Conservation (phyloP, 148 eudicot genomes). For the Vaccinium macrocarpon region DNA sequence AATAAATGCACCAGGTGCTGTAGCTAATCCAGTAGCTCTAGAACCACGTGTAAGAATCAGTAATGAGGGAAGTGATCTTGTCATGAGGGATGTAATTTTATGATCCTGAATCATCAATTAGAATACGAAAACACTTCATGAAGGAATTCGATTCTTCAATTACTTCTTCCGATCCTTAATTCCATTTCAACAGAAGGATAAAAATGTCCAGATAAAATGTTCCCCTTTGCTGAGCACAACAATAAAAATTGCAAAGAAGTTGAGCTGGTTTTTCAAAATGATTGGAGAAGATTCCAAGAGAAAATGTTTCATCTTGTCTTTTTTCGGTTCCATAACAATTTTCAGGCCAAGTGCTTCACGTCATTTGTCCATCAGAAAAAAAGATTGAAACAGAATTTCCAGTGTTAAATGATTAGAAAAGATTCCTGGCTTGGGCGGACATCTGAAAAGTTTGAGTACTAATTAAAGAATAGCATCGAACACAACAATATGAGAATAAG, state of each 20-base stretch:
- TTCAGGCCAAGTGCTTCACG: background rate
- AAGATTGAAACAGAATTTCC: background rate
- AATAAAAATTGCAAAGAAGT: background rate
- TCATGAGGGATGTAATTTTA: background rate
- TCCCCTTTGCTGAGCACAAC: background rate
- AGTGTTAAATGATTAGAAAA: background rate
- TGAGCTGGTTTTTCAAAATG: background rate
- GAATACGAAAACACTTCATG: background rate
- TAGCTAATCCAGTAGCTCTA: too few species aligned
- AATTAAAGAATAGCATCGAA: background rate
- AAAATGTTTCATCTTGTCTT: background rate
- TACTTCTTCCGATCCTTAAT: background rate
- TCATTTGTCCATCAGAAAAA: background rate
- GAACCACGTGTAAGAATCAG: too few species aligned
- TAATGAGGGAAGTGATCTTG: too few species aligned
- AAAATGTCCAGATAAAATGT: background rate
- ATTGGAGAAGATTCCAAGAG: background rate
- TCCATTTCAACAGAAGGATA: background rate
- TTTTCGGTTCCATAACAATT: background rate
- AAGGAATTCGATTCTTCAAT: background rate
- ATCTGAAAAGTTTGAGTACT: background rate
- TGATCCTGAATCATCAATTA: background rate
- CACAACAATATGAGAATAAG: background rate
- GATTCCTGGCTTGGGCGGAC: constrained; percentile 11
- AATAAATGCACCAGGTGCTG: too few species aligned